Evolutionary conservation across 768 basidiomycete species (phyloP).

Genomic region (Dioszegia aurantiaca): DNA sequence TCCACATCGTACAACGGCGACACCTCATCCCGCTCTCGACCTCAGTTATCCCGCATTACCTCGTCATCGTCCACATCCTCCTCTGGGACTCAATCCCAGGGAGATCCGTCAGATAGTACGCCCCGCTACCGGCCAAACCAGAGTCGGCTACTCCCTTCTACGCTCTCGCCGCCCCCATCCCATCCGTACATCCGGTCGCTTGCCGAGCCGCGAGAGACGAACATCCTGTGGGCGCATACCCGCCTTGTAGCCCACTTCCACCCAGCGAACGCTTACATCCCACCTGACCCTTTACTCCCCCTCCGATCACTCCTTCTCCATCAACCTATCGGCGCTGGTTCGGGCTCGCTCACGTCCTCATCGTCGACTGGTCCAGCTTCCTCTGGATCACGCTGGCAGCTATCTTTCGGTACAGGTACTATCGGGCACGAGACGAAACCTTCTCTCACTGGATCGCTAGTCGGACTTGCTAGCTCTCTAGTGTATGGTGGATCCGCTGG

Average conservation of each 20-base stretch:
- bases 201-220: conserved; percentile 38
- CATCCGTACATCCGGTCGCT: conserved; percentile 35
- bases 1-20: background rate
- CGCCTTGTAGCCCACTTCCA: conserved; percentile 44
- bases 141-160: background rate
- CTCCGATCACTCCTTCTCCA: conserved; percentile 47
- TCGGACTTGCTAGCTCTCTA: conserved; percentile 45
- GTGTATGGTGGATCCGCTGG: conserved; percentile 47
- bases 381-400: conserved; percentile 32
- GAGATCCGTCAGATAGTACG: conserved; percentile 9
- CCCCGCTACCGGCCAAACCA: conserved; percentile 9
- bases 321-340: conserved; percentile 49
- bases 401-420: conserved; percentile 47
- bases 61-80: conserved; percentile 5
- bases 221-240: conserved; percentile 48
- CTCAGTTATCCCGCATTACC: conserved; percentile 2
- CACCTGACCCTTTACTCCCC: conserved; percentile 50
- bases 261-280: conserved; percentile 49
- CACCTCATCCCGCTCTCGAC: background rate
- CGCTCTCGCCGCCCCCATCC: conserved; percentile 37
- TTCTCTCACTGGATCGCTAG: conserved; percentile 49
- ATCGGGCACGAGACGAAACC: conserved; percentile 46
- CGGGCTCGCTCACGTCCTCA: conserved; percentile 24
- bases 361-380: conserved; percentile 9
- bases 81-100: background rate